A percentile compares a stretch with the other conserved stretches of the same genome.
Evolutionary conservation across 2,329 filamentous ascomycete genomes (phyloP).

Genomic region (Fusarium paranaense): DNA sequence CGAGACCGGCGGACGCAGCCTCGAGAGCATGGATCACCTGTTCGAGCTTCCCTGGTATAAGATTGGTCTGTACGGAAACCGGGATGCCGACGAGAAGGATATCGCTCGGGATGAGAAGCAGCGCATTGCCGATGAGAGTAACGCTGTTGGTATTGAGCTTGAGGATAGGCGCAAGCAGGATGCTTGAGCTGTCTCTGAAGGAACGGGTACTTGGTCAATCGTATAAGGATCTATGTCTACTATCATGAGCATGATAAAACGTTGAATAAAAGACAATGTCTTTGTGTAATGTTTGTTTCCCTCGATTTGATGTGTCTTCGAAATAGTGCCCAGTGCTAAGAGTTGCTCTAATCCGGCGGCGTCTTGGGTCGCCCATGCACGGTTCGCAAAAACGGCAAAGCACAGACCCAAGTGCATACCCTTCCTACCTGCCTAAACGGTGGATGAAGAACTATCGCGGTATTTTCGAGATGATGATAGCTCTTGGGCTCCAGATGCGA

Average conservation of each 20-base stretch:
- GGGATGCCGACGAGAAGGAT: constrained; percentile 62
- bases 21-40: constrained; percentile 78
- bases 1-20: constrained; percentile 74
- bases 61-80: constrained; percentile 71
- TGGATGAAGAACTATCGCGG: too few species aligned
- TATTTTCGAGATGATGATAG: too few species aligned
- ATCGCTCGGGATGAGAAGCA: constrained; percentile 58
- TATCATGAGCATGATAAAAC: constrained; percentile 16
- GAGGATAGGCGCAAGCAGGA: constrained; percentile 48
- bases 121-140: constrained; percentile 48
- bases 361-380: too few species aligned
- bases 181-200: constrained; percentile 10
- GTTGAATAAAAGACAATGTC: not conserved
- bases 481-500: too few species aligned
- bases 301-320: not conserved
- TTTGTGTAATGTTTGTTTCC: not conserved
- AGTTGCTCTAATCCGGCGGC: too few species aligned
- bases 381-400: too few species aligned
- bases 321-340: not conserved
- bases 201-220: not conserved
- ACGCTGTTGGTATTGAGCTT: constrained; percentile 48
- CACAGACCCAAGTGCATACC: too few species aligned
- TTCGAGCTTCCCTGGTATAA: constrained; percentile 80
- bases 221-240: not conserved
- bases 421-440: too few species aligned